Evolutionary conservation across 129 eudicot genomes (phyloP), one percentile per base, ranked within the genome.

Genomic region (Centrapalus pauciflorus): DNA sequence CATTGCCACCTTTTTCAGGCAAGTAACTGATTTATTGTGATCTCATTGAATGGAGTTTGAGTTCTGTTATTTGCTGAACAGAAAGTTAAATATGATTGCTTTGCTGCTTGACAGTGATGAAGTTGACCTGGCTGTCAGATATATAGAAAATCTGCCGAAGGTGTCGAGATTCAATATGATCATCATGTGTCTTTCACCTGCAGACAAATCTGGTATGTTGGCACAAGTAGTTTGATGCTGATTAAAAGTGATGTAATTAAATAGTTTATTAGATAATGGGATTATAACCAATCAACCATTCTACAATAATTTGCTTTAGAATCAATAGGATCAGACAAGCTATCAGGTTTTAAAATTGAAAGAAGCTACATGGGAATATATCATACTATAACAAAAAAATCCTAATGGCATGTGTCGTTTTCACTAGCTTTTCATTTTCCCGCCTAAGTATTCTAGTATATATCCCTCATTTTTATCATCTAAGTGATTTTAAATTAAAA

Each of bases 171-270:
- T 93, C 66, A 81, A 78, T 61, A 86, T 79, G 81, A 69, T 93
- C 67, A 82, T 89, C 84, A 76, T 93, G 99, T 93, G 95, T 59
- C 96, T 93, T 76, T 74, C 96, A 61, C 76, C 92, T 28, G 55
- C 93, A 8, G 96, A 86, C 60, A 93, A 82, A 62, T 63, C 55
- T 14, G 76, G 81, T 76, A 76, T 70, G 72, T 17, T 43, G 50
- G 23, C 7, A 9, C 40, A 52, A 29, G 3, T 19, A 20, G 13
- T 51, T 60, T 76, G 13, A 48, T 64, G 14, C 25, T 25, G 32
- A 5, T 5, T 12, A 7, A 34, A 34, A 23, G 14, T 33, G 54
- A 33, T 13, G 30, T 38, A 23, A 37, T 48, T 48, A 33, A 1
- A 1, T 12, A 34, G 17, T 8, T 58, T 27, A 27, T 19, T 28